Evolutionary conservation across 805 yeast species (phyloP).

Genomic region (Naumovozyma dairenensis): DNA sequence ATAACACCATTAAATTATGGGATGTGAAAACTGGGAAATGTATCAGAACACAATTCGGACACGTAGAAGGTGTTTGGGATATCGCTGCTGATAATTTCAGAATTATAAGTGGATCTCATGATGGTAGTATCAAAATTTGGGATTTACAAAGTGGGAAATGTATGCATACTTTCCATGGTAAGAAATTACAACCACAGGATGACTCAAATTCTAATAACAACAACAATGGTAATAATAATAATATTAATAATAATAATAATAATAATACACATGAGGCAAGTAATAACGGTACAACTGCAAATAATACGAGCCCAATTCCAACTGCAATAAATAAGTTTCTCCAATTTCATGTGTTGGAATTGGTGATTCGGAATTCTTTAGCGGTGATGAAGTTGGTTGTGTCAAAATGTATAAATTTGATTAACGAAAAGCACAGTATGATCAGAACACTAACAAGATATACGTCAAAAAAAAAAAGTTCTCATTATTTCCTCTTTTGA

Average conservation of each 20-base stretch:
- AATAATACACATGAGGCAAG: background rate
- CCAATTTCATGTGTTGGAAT: slow-evolving; percentile 61
- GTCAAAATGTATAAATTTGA: slow-evolving; percentile 83
- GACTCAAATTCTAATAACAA: slow-evolving; percentile 22
- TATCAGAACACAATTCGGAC: slow-evolving; percentile 91
- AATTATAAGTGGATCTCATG: slow-evolving; percentile 91
- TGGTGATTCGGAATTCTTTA: slow-evolving; percentile 81
- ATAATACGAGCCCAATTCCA: background rate
- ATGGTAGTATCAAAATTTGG: slow-evolving; percentile 87
- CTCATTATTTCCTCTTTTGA: too few species aligned
- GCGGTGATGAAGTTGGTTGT: slow-evolving; percentile 81
- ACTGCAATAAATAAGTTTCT: slow-evolving; percentile 15
- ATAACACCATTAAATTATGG: slow-evolving; percentile 90
- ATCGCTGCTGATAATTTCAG: slow-evolving; percentile 93
- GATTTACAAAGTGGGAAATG: slow-evolving; percentile 91
- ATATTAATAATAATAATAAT: background rate
- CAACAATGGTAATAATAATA: slow-evolving; percentile 1
- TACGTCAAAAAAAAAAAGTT: too few species aligned
- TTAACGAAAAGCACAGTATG: too few species aligned
- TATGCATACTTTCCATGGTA: slow-evolving; percentile 80
- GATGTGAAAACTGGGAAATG: slow-evolving; percentile 80
- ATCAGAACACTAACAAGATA: too few species aligned
- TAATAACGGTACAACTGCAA: background rate
- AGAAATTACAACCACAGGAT: slow-evolving; percentile 9
- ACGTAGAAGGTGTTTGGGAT: slow-evolving; percentile 97